A percentile compares a stretch with the other conserved stretches of the same genome.
These are phyloP conservation scores for Perkinsus olseni DNA, from an alignment of 169 alveolate genomes.

Conservation along the genomic window DNA sequence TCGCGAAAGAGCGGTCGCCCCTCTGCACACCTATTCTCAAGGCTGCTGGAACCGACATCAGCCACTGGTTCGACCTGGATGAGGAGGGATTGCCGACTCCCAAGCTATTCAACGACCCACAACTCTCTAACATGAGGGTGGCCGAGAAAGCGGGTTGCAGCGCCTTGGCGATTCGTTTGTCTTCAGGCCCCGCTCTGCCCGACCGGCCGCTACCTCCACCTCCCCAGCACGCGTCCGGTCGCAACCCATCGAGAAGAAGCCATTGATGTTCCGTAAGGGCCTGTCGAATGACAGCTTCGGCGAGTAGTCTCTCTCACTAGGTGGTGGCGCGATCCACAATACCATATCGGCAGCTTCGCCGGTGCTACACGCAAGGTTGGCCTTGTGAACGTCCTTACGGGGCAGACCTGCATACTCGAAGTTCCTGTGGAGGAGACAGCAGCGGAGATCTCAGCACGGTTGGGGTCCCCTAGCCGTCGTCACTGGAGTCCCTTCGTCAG, in stretches of 20 bases:
- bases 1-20: slow-evolving; percentile 32
- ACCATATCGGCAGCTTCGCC: slow-evolving; percentile 62
- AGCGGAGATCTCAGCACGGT: background rate
- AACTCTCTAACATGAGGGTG: slow-evolving; percentile 25
- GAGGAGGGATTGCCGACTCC: slow-evolving; percentile 46
- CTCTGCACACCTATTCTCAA: slow-evolving; percentile 69
- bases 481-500: slow-evolving; percentile 4
- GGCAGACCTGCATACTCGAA: slow-evolving; percentile 60
- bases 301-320: slow-evolving; percentile 40
- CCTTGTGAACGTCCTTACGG: slow-evolving; percentile 64
- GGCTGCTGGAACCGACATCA: slow-evolving; percentile 80
- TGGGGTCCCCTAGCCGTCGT: background rate
- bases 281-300: slow-evolving; percentile 18
- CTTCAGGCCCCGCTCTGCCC: slow-evolving; percentile 53
- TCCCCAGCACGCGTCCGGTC: slow-evolving; percentile 66
- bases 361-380: slow-evolving; percentile 55
- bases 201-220: slow-evolving; percentile 59
- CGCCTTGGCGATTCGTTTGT: background rate
- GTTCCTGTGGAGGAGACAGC: slow-evolving; percentile 15
- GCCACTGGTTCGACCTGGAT: slow-evolving; percentile 73
- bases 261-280: background rate
- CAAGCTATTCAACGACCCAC: slow-evolving; percentile 61
- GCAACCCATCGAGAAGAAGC: slow-evolving; percentile 10
- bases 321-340: slow-evolving; percentile 66
- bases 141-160: background rate